phyloP scores from a whole-genome alignment of 2,329 filamentous ascomycete genomes.

The Pyrenochaeta sp. region DNA sequence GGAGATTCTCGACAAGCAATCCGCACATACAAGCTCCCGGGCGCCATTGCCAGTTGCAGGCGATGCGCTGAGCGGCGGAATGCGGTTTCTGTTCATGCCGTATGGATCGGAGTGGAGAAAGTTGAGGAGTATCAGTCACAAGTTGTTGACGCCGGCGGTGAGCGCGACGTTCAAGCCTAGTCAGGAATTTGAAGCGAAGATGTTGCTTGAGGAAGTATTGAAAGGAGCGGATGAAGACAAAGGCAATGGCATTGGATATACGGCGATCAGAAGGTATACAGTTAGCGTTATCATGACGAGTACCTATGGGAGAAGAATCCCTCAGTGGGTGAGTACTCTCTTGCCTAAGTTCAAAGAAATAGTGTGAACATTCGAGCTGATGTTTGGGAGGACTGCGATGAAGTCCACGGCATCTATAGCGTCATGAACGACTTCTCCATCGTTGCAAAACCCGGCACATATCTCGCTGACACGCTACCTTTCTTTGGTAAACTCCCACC shows the following conservation, averaged over 20 bases:
- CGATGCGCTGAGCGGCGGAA: conserved; percentile 52
- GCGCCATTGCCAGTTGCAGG: conserved; percentile 51
- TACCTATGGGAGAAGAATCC: conserved; percentile 46
- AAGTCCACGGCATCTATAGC: conserved; percentile 43
- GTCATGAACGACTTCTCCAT: conserved; percentile 48
- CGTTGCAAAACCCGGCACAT: conserved; percentile 38
- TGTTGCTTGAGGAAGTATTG: conserved; percentile 54
- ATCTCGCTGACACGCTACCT: conserved; percentile 43
- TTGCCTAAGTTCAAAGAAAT: background rate
- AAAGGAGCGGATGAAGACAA: conserved; percentile 34
- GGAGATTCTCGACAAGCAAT: conserved; percentile 56
- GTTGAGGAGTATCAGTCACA: conserved; percentile 50
- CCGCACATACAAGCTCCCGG: conserved; percentile 47
- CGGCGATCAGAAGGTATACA: conserved; percentile 41
- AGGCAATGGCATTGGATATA: conserved; percentile 37
- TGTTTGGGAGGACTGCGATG: conserved; percentile 36
- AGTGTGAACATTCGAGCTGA: background rate
- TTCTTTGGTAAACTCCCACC: conserved; percentile 37
- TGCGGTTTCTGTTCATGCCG: conserved; percentile 53
- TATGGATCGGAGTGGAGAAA: conserved; percentile 54
- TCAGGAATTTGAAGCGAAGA: conserved; percentile 58
- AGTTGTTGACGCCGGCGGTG: conserved; percentile 48
- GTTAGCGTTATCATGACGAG: conserved; percentile 49
- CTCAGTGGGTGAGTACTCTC: conserved; percentile 36
- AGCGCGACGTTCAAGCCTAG: conserved; percentile 53